Conservation (phyloP, 805 yeast genomes). For the Wickerhamiella allomyrinae region DNA sequence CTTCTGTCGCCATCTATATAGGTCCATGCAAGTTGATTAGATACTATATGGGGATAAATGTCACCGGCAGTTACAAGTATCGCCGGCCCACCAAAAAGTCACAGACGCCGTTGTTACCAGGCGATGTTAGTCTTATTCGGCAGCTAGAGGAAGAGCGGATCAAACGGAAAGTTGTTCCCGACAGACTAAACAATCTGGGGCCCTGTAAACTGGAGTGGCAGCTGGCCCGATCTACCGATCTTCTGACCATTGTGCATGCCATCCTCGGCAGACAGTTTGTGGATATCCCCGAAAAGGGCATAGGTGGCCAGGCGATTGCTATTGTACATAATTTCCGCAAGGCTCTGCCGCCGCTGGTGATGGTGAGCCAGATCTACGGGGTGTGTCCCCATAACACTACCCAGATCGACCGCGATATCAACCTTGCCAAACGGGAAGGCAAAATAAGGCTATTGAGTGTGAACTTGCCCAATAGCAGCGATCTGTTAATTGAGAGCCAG, state of each 20-base stretch:
- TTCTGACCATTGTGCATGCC: conserved; percentile 16
- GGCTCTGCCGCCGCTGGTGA: conserved; percentile 22
- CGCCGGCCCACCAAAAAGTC: conserved; percentile 4
- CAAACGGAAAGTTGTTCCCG: conserved; percentile 11
- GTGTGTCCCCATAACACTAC: conserved; percentile 25
- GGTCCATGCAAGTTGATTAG: background rate
- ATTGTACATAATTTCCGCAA: conserved; percentile 18
- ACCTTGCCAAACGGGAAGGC: conserved; percentile 15
- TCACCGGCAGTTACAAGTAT: conserved; percentile 9
- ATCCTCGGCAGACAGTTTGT: conserved; percentile 22
- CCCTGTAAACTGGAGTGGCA: conserved; percentile 13
- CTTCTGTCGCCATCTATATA: too few relatives aligned
- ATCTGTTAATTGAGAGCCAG: conserved; percentile 20
- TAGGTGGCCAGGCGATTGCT: conserved; percentile 17
- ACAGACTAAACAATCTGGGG: conserved; percentile 11
- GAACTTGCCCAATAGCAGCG: conserved; percentile 21
- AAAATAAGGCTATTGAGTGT: conserved; percentile 20
- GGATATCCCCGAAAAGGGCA: conserved; percentile 21
- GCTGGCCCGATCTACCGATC: conserved; percentile 7
- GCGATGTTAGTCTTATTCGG: conserved; percentile 12
- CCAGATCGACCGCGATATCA: conserved; percentile 24
- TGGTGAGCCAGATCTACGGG: conserved; percentile 25
- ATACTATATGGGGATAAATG: conserved; percentile 5
- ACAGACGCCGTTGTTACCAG: conserved; percentile 15
- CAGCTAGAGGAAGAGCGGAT: conserved; percentile 18